Evolutionary conservation across 2,329 filamentous ascomycete species (phyloP), one percentile per base, ranked within the genome.

Genomic region (Intubia oerlemansii): DNA sequence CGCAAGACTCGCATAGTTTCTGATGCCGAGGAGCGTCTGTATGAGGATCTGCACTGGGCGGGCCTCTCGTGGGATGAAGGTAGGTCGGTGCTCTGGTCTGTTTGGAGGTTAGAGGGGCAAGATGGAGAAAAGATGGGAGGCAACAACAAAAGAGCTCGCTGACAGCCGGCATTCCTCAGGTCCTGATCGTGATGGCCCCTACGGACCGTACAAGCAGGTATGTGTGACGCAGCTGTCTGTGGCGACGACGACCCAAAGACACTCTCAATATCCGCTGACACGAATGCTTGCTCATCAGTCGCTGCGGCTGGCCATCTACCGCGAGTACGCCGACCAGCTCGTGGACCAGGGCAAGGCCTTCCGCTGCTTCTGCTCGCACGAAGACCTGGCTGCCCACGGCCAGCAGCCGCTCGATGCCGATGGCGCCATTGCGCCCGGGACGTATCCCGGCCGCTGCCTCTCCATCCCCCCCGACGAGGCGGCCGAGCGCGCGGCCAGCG

Each of bases 51-150:
- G 30, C 59, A 62, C 52, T 98, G 88, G 88, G 77, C 82, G 12
- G 82, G 84, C 1, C 54, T 98, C 18, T 56, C 74, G 30, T 98
- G 85, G 85, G 84, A 93, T 49, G 90, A 98, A 66, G 84, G 73
- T 73, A 18, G 11, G 9, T 20, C 13, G 3, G n/a, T n/a, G n/a
- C n/a, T 21, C 21, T 8, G 5, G 25, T 21, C 10, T 20, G 12
- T 14, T 9, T 2, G 23, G 4, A 10, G 9, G n/a, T n/a, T 27
- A 8, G 8, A n/a, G n/a, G 8, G 19, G 8, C n/a, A 21, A 21
- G 8, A n/a, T 21, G 19, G 8, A 21, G 24, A 37, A n/a, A n/a
- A n/a, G n/a, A n/a, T n/a, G n/a, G n/a, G n/a, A n/a, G n/a, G n/a
- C n/a, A n/a, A n/a, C n/a, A n/a, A n/a, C n/a, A n/a, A n/a, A n/a